A percentile compares a stretch with the other conserved stretches of the same genome.
Conservation (phyloP, 1,139 yeast genomes). For the Lodderomyces elongisporus region DNA sequence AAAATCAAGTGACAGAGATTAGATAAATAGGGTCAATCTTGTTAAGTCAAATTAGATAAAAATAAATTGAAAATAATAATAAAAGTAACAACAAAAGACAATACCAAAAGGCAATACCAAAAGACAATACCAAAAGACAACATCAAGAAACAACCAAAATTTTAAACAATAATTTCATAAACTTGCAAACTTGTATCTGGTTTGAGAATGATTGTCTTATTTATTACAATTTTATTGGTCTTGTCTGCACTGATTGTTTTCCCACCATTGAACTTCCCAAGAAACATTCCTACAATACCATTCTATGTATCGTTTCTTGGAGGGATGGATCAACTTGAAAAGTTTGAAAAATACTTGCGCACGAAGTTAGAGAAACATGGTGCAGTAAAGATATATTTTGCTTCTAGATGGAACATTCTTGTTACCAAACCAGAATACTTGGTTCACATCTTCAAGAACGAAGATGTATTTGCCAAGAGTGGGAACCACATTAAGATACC, state of each 20-base stretch:
- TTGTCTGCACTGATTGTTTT: constrained; percentile 13
- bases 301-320: constrained; percentile 56
- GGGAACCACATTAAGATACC: constrained; percentile 61
- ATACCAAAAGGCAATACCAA: no score
- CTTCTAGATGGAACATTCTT: constrained; percentile 58
- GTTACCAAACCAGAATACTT: constrained; percentile 48
- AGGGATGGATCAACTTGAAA: constrained; percentile 44
- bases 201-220: neutral
- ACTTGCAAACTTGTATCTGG: no score
- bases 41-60: no score
- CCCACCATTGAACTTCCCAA: constrained; percentile 32
- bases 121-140: no score
- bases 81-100: no score
- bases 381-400: constrained; percentile 58
- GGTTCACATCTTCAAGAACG: constrained; percentile 44
- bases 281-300: constrained; percentile 55
- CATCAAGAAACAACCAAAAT: no score
- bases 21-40: no score
- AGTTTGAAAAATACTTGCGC: constrained; percentile 38
- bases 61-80: no score
- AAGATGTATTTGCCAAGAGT: constrained; percentile 49
- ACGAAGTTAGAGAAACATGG: constrained; percentile 45
- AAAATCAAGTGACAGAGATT: no score
- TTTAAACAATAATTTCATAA: no score
- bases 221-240: neutral